phyloP scores from a whole-genome alignment of 2,329 filamentous ascomycete genomes.

The Pseudogymnoascus sp. region DNA sequence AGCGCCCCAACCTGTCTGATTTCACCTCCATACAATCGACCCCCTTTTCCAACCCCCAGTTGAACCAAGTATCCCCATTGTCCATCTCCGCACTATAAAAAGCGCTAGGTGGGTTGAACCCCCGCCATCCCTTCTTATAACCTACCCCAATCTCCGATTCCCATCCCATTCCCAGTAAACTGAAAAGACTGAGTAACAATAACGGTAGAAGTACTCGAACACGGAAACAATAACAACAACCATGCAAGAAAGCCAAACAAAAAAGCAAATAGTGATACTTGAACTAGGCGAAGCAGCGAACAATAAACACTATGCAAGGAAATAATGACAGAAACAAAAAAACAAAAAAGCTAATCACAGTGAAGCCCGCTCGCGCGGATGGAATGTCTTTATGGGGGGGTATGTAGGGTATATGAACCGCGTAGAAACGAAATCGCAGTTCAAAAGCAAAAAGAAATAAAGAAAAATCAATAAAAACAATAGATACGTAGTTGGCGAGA shows the following conservation, averaged over 20 bases:
- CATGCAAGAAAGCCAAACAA: background rate
- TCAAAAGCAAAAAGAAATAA: background rate
- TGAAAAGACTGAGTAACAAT: background rate
- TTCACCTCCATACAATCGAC: background rate
- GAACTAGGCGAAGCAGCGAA: background rate
- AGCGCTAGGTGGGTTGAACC: background rate
- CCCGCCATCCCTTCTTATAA: background rate
- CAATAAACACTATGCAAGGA: background rate
- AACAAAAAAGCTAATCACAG: background rate
- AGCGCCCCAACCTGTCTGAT: background rate
- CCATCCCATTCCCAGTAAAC: background rate
- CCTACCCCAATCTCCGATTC: background rate
- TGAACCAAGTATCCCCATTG: background rate
- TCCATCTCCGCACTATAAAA: background rate
- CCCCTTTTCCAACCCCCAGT: background rate
- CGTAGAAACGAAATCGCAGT: background rate
- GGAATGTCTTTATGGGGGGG: constrained; percentile 1
- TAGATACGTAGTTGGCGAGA: background rate
- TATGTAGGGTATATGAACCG: background rate
- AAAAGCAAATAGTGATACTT: constrained; percentile 3
- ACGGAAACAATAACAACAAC: background rate
- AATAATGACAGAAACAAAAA: background rate
- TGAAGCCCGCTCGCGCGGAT: constrained; percentile 3
- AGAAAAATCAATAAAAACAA: background rate
- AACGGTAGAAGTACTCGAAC: background rate